phyloP scores from a whole-genome alignment of 2,329 filamentous ascomycete genomes.

The Monosporascus sp. region DNA sequence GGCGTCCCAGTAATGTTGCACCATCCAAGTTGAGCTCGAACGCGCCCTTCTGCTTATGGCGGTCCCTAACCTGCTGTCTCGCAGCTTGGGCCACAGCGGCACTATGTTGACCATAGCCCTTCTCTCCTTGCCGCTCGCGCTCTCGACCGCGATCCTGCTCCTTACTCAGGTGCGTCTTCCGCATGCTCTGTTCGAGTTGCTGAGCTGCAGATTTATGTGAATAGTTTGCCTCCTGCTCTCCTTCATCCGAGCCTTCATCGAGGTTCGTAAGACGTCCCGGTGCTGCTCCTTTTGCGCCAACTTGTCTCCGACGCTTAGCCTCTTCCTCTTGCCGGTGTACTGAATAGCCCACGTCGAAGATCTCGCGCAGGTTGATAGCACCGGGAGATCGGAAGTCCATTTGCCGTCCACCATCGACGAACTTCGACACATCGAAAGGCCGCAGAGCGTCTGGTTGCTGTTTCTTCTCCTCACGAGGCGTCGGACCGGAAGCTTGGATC shows the following conservation, averaged over 20 bases:
- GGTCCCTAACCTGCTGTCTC: constrained; percentile 67
- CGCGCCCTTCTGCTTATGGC: constrained; percentile 66
- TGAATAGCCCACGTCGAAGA: constrained; percentile 97
- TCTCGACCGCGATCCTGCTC: constrained; percentile 48
- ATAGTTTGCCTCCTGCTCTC: constrained; percentile 49
- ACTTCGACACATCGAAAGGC: constrained; percentile 51
- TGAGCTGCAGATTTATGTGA: constrained; percentile 44
- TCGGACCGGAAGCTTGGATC: constrained; percentile 64
- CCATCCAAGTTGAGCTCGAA: constrained; percentile 93
- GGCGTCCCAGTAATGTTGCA: constrained; percentile 77
- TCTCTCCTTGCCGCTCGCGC: constrained; percentile 37
- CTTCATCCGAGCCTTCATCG: constrained; percentile 63
- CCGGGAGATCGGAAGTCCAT: constrained; percentile 94
- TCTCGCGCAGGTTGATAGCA: constrained; percentile 90
- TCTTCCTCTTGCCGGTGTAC: constrained; percentile 97
- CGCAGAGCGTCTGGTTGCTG: constrained; percentile 37
- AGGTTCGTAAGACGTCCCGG: constrained; percentile 55
- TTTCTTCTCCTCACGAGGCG: constrained; percentile 55
- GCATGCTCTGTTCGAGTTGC: constrained; percentile 81
- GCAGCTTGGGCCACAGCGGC: constrained; percentile 78
- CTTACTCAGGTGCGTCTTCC: constrained; percentile 65
- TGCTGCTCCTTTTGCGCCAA: constrained; percentile 64
- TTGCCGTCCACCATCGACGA: constrained; percentile 58
- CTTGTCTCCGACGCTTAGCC: constrained; percentile 82
- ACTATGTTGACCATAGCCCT: constrained; percentile 84